Percentiles rank a stretch among this genome's conserved stretches.
Evolutionary conservation across 441 rosid genomes (phyloP).

Genomic region (Croton setiger): DNA sequence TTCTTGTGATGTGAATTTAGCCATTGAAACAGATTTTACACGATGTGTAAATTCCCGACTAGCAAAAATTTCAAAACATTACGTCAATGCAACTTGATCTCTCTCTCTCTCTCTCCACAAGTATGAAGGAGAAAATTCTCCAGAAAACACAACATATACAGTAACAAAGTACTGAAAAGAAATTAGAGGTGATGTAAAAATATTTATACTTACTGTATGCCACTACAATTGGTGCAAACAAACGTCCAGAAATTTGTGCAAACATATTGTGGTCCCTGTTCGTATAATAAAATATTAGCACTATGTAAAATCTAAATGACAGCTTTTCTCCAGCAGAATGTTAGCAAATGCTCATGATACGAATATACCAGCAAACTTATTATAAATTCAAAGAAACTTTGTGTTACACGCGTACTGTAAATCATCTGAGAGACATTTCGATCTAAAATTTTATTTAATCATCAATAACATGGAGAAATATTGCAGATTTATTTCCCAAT

Average conservation of each 20-base stretch:
- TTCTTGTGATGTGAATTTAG: constrained; percentile 90
- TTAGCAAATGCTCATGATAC: constrained; percentile 1
- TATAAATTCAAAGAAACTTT: neutral
- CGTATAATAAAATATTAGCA: constrained; percentile 26
- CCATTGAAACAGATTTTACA: constrained; percentile 93
- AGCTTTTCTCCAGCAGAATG: constrained; percentile 8
- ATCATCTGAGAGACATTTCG: neutral
- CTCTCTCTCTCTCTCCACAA: constrained; percentile 9
- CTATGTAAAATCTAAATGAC: constrained; percentile 7
- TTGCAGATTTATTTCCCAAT: neutral
- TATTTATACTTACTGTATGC: constrained; percentile 76
- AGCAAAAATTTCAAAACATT: constrained; percentile 21
- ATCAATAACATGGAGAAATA: neutral
- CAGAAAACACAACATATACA: constrained; percentile 7
- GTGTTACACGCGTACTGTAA: neutral
- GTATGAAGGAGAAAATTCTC: neutral
- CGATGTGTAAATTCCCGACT: constrained; percentile 98
- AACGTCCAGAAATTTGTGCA: constrained; percentile 97
- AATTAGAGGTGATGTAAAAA: neutral
- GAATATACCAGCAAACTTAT: neutral
- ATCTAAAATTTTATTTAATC: too few relatives aligned
- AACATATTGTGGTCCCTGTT: constrained; percentile 98
- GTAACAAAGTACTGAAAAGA: constrained; percentile 7
- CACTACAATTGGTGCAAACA: constrained; percentile 94
- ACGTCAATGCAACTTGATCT: constrained; percentile 16